phyloP scores from a whole-genome alignment of 768 basidiomycete genomes.

The Trametes cinnabarina region DNA sequence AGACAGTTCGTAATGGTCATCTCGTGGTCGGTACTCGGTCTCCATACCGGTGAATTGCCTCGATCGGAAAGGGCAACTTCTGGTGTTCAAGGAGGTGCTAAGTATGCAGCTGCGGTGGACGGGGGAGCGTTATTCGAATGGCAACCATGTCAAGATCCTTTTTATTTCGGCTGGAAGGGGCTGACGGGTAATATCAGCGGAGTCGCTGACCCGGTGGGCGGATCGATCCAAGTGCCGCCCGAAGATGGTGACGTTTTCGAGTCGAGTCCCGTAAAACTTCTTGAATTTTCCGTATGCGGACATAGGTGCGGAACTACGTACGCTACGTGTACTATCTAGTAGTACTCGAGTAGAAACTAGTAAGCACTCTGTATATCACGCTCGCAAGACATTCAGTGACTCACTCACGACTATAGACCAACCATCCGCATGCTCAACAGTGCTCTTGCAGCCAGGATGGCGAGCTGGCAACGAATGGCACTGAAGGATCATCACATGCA shows the following conservation, averaged over 20 bases:
- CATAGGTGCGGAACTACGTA: too few species aligned
- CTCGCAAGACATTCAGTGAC: too few species aligned
- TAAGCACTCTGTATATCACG: too few species aligned
- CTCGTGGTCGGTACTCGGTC: not conserved
- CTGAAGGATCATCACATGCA: too few species aligned
- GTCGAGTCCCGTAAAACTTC: not conserved
- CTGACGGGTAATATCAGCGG: not conserved
- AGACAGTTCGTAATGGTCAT: conserved; percentile 10
- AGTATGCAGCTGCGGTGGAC: not conserved
- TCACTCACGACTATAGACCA: too few species aligned
- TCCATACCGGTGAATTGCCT: not conserved
- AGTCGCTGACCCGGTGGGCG: not conserved
- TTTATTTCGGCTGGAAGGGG: not conserved
- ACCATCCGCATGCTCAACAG: too few species aligned
- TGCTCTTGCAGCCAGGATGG: too few species aligned
- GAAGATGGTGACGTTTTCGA: not conserved
- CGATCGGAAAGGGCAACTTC: not conserved
- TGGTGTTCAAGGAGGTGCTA: not conserved
- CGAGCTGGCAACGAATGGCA: too few species aligned
- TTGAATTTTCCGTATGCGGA: not conserved
- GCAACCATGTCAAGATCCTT: not conserved
- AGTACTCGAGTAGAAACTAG: too few species aligned
- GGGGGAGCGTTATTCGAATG: not conserved
- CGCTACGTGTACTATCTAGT: too few species aligned
- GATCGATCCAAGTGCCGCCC: conserved; percentile 1